Evolutionary conservation across 202 grass and related monocot species (phyloP).

Genomic region (Tripidium arundinaceum): DNA sequence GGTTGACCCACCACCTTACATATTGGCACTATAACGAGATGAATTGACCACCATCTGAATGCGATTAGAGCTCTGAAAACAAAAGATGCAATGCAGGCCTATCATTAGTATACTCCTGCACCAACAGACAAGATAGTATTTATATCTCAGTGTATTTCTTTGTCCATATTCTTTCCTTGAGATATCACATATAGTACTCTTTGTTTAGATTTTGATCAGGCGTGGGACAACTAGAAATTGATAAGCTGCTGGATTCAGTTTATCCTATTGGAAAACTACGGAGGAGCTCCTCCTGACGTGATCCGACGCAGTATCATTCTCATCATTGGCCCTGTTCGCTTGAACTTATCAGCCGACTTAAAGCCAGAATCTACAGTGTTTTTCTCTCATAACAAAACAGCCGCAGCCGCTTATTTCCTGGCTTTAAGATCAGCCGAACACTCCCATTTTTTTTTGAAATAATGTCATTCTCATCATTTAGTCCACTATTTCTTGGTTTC

Average conservation of each 20-base stretch:
- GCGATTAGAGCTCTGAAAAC: background rate
- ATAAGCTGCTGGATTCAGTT: background rate
- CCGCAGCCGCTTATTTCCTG: too few species aligned
- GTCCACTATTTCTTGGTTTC: background rate
- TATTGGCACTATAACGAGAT: background rate
- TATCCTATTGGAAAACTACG: background rate
- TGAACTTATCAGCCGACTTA: too few species aligned
- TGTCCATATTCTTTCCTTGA: background rate
- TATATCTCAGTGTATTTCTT: background rate
- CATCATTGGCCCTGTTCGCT: too few species aligned
- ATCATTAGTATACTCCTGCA: conserved; percentile 13
- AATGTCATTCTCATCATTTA: background rate
- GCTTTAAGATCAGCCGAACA: too few species aligned
- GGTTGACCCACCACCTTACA: conserved; percentile 27
- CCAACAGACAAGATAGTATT: background rate
- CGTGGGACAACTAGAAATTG: background rate
- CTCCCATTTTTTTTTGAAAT: too few species aligned
- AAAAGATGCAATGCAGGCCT: background rate
- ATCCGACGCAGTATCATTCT: background rate
- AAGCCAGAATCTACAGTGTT: too few species aligned
- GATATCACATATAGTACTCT: background rate
- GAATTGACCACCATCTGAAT: conserved; percentile 16
- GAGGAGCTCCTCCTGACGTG: background rate
- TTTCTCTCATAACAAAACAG: too few species aligned
- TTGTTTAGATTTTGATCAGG: background rate